Evolutionary conservation across 2,329 filamentous ascomycete species (phyloP), one percentile per base, ranked within the genome.

Genomic region (Rutstroemia sydowiana): DNA sequence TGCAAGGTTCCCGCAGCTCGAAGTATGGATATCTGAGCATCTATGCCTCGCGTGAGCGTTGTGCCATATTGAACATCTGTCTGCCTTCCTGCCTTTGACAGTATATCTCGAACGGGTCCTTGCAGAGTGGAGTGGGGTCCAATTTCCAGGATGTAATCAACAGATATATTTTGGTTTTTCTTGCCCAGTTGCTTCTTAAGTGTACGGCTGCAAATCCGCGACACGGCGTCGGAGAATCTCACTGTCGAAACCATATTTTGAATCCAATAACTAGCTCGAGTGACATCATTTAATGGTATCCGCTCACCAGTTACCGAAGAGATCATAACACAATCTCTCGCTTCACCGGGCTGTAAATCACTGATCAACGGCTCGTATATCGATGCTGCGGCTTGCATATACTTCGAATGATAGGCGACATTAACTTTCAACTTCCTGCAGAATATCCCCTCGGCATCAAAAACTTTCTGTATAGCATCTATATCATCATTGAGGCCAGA

Each of bases 211-310:
- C 20, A 16, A 11, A 36, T 20, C 28, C 21, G 21, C 14, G 32
- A 48, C 9, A 40, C 13, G 5, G 48, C 45, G 5, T 52, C 28
- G 10, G 41, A 32, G 52, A 73, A 77, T 8, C 66, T 62, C 8
- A 77, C 74, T 1, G 68, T 68, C 1, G 68, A 70, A 1, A 70
- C 63, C 60, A 77, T 60, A 50, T 77, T 77, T 3, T 62, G 54
- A 2, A 65, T 63, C 74, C 74, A 77, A 55, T 77, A 77, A 0
- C 57, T 43, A 1, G 61, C 56, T n/a, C 44, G n/a, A 23, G 4
- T 13, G 9, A 50, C 36, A 21, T 45, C 31, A 18, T 44, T 10
- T 20, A 18, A 7, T n/a, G 23, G 13, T n/a, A 48, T 14, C 14
- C 13, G 6, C 9, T 23, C 16, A 16, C 34, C 45, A 2, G 32